These are phyloP conservation scores for Dimocarpus longan DNA, from an alignment of 345 rosid genomes.

Conservation along the genomic window DNA sequence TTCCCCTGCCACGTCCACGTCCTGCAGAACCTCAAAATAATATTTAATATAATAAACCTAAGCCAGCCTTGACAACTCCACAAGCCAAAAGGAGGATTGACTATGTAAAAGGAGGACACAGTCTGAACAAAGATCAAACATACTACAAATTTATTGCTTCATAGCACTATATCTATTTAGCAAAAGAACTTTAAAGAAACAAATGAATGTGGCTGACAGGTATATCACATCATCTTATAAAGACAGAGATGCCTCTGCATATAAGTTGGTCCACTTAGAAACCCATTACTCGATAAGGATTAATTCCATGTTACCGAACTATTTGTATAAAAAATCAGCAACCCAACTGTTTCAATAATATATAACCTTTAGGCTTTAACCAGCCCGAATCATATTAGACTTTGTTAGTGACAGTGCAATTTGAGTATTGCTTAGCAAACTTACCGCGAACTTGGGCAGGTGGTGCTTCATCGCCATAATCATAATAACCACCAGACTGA, in stretches of 20 bases:
- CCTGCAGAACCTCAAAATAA: conserved; percentile 20
- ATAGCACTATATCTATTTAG: neutral
- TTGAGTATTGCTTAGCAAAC: conserved; percentile 12
- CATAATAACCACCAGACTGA: conserved; percentile 33
- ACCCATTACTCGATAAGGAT: neutral
- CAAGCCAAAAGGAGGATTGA: neutral
- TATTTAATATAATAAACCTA: neutral
- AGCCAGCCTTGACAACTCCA: neutral
- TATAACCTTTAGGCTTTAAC: neutral
- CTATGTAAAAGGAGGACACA: neutral
- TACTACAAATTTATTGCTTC: neutral
- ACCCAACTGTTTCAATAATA: neutral
- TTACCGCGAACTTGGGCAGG: conserved; percentile 32
- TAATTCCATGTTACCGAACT: neutral
- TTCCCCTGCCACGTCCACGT: conserved; percentile 34
- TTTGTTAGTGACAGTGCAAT: neutral
- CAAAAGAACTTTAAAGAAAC: neutral
- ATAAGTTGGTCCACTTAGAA: neutral
- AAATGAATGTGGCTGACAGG: neutral
- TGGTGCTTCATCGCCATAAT: conserved; percentile 31
- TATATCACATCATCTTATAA: neutral
- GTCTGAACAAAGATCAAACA: neutral
- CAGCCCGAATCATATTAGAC: neutral
- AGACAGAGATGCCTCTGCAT: neutral
- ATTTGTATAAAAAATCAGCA: neutral